Evolutionary conservation across 2,329 filamentous ascomycete species (phyloP), one percentile per base, ranked within the genome.

Genomic region (Exophiala bonariae): DNA sequence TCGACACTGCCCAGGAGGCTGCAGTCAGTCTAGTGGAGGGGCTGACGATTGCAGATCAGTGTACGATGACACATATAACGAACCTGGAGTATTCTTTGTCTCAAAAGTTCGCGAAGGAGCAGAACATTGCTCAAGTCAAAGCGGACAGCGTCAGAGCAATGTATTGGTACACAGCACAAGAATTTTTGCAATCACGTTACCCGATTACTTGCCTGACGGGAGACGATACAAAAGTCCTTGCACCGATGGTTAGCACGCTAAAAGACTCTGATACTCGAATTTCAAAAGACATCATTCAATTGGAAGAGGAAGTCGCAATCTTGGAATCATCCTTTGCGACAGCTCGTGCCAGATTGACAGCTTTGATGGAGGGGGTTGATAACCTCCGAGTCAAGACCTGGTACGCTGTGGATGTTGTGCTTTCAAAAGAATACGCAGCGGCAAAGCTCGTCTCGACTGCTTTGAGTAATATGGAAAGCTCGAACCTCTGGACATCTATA

Each of bases 371-470:
- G 49, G 81, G 82, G 4, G 76, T 93, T 30, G 81, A 84, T 47
- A 83, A 86, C 17, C 76, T 96, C 31, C 82, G 93, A 33, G 88
- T 96, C 65, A 97, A 97, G 75, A 96, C 97, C 88, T 99, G 93
- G 93, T 99, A 95, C 65, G 87, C 93, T 50, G 92, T 88, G 1
- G 90, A 96, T 65, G 91, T 97, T 20, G 86, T 89, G 53, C 91
- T 92, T 60, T 96, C 93, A 3, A 87, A 84, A 39, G 82, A 84
- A 8, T 97, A 96, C 61, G 88, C 93, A 50, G 86, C 95, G 58
- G 89, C 89, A 31, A 85, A 85, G 49, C 89, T 92, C 55, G 85
- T 97, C 37, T 88, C 90, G 4, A 80, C 87, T 50, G 93, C 92
- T 3, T 73, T 99, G 40, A 95, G 93, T 67, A 89, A 87, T 6